Evolutionary conservation across 2,329 filamentous ascomycete species (phyloP), one percentile per base, ranked within the genome.

Genomic region (Trichoderma sp.): DNA sequence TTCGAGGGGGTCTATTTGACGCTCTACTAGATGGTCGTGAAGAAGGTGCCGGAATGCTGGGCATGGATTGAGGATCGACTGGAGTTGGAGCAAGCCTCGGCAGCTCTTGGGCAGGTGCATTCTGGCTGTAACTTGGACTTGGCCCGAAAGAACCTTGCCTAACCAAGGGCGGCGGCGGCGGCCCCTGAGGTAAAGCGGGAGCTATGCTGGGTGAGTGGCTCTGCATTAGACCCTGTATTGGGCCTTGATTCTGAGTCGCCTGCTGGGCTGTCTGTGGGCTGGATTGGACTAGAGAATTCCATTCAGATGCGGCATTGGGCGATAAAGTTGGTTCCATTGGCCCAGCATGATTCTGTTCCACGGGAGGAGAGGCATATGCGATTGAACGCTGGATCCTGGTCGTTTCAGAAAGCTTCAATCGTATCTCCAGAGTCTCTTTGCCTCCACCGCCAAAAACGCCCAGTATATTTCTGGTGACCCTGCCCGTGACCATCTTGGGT

Each of bases 401-500:
- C 43, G 97, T 90, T 18, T 91, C 90, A 2, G 94, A 91, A 68
- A 99, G 84, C 76, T 93, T 94, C 70, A 99, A 84, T 78, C 91
- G 97, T 72, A 99, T 95, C 81, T 99, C 96, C 69, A 99, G 82
- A 0, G 92, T 98, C 80, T 98, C 94, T 73, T 90, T 91, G 70
- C 90, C 86, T 37, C 92, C 93, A 75, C 91, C 93, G 49, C 89
- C 90, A 77, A 98, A 97, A 28, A 97, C 84, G 11, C 91, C 92
- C 56, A 97, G 84, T 55, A 94, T 82, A 77, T 97, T 97, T 77
- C 91, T 93, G 76, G 92, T 93, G 66, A 99, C 92, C 39, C 94
- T 91, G 68, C 96, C 96, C 8, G 95, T 97, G 72, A 99, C 90
- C 80, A 94, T 84, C 76, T 90, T 70, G 14, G 88, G 89, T 73